phyloP scores from a whole-genome alignment of 2,329 filamentous ascomycete species.

The Calonectria pauciramosa region DNA sequence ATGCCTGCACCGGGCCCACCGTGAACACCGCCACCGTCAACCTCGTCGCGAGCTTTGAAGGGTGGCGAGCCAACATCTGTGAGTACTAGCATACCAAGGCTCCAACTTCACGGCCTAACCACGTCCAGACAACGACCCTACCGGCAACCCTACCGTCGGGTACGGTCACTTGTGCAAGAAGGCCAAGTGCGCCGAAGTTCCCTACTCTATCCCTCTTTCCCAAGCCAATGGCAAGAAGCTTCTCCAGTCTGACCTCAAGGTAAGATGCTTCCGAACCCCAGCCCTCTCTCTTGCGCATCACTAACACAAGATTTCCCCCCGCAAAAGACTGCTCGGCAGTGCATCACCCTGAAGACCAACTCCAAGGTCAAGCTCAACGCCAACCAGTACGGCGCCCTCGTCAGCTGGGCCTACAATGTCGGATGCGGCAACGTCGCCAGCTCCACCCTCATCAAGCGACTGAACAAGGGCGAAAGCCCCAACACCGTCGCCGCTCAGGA shows the following conservation, averaged over 20 bases:
- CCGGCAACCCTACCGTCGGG: slow-evolving; percentile 62
- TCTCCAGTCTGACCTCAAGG: slow-evolving; percentile 44
- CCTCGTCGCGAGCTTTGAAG: slow-evolving; percentile 31
- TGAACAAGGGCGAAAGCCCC: slow-evolving; percentile 42
- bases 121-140: slow-evolving; percentile 52
- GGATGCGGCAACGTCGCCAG: slow-evolving; percentile 57
- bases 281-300: not conserved
- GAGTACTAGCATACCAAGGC: not conserved
- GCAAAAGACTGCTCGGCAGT: slow-evolving; percentile 49
- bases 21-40: slow-evolving; percentile 31
- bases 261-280: not conserved
- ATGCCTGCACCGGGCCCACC: slow-evolving; percentile 33
- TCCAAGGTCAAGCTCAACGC: slow-evolving; percentile 49
- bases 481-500: slow-evolving; percentile 56
- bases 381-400: slow-evolving; percentile 67
- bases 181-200: slow-evolving; percentile 58
- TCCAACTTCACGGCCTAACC: not conserved
- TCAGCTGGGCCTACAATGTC: slow-evolving; percentile 66
- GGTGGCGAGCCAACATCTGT: slow-evolving; percentile 31
- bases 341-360: slow-evolving; percentile 53
- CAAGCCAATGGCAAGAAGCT: slow-evolving; percentile 55
- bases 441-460: slow-evolving; percentile 52
- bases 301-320: not conserved
- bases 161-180: slow-evolving; percentile 64
- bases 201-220: slow-evolving; percentile 60